Evolutionary conservation across 1,284 basidiomycete genomes (phyloP).

Genomic region (Cryptococcus sp.): DNA sequence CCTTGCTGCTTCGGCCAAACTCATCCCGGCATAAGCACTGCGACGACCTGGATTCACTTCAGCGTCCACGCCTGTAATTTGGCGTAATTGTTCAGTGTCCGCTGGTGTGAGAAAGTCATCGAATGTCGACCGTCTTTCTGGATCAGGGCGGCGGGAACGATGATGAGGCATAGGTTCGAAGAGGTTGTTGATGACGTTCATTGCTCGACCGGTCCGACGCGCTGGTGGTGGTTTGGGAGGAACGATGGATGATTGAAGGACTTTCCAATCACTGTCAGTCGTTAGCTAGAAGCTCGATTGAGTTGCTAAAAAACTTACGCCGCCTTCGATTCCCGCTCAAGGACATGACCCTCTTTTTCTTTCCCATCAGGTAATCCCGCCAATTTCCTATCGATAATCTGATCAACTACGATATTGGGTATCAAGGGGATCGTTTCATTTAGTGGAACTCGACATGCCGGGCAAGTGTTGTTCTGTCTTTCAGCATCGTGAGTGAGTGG

Average conservation of each 20-base stretch:
- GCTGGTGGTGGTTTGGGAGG: neutral
- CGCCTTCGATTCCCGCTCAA: conserved; percentile 26
- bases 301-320: conserved; percentile 23
- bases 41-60: neutral
- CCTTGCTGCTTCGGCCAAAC: conserved; percentile 9
- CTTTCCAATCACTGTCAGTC: conserved; percentile 21
- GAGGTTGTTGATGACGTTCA: neutral
- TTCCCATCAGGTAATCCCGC: conserved; percentile 13
- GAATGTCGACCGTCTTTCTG: too few relatives aligned
- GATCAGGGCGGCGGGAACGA: too few relatives aligned
- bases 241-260: neutral
- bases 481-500: neutral
- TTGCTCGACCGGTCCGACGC: neutral
- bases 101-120: neutral
- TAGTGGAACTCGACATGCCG: conserved; percentile 27
- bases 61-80: neutral
- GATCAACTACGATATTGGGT: conserved; percentile 35
- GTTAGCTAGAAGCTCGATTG: neutral
- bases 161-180: neutral
- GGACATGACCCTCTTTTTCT: conserved; percentile 28
- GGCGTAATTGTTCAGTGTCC: neutral
- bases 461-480: conserved; percentile 26
- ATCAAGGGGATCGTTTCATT: conserved; percentile 16
- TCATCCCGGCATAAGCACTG: conserved; percentile 1
- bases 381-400: conserved; percentile 35